These are phyloP conservation scores for Cicer chorassanicum DNA, from an alignment of 306 rosid species.

Conservation along the genomic window DNA sequence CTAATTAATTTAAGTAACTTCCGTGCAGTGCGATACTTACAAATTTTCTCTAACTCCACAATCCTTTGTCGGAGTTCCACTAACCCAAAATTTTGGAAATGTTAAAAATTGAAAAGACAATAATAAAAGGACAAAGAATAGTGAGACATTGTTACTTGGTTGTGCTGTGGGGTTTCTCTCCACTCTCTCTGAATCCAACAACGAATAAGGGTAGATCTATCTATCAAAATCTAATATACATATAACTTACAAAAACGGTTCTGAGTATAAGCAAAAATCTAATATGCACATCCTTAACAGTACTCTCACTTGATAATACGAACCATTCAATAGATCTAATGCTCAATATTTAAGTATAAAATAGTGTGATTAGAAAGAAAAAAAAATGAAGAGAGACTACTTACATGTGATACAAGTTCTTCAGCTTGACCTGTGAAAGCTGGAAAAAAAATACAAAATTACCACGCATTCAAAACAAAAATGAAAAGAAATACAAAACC, in stretches of 20 bases:
- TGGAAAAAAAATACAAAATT: no score
- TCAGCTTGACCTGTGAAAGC: no score
- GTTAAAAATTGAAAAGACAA: background rate
- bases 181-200: background rate
- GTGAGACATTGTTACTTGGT: slow-evolving; percentile 23
- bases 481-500: no score
- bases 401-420: no score
- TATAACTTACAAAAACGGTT: background rate
- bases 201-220: background rate
- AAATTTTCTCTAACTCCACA: slow-evolving; percentile 3
- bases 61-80: slow-evolving; percentile 18
- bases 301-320: no score
- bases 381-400: no score
- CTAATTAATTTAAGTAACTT: background rate
- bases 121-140: slow-evolving; percentile 17
- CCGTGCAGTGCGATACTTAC: background rate
- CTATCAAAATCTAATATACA: background rate
- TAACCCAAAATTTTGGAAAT: background rate
- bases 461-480: no score
- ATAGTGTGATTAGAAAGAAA: background rate
- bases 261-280: slow-evolving; percentile 21
- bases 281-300: no score
- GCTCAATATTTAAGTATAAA: background rate
- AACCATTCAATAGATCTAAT: no score
- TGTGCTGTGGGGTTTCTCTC: slow-evolving; percentile 13